Evolutionary conservation across 2,329 filamentous ascomycete genomes (phyloP).

Genomic region (Claviceps sp.): DNA sequence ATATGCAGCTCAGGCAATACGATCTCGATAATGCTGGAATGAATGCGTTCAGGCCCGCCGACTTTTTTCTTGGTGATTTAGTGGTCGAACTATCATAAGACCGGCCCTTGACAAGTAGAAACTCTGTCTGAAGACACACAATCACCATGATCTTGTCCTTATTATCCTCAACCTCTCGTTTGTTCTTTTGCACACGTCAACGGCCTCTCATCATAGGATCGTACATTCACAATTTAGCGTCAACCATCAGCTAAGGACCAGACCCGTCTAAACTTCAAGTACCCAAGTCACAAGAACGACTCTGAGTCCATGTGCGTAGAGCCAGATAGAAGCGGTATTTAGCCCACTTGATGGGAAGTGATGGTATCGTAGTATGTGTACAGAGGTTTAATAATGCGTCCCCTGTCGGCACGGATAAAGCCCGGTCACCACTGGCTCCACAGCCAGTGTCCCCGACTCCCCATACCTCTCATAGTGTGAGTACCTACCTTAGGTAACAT

Average conservation of each 20-base stretch:
- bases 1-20: constrained; percentile 25
- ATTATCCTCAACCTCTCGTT: neutral
- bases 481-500: too few relatives aligned
- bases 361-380: neutral
- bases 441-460: neutral
- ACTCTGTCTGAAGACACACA: neutral
- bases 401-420: constrained; percentile 3
- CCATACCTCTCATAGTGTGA: too few relatives aligned
- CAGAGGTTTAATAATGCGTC: neutral
- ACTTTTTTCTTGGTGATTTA: neutral
- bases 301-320: too few relatives aligned
- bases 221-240: neutral
- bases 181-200: too few relatives aligned
- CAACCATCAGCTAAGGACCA: neutral
- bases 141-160: neutral
- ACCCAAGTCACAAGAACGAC: neutral
- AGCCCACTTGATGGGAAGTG: too few relatives aligned
- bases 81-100: neutral
- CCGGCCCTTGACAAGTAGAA: neutral
- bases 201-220: too few relatives aligned
- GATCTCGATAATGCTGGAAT: constrained; percentile 22
- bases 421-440: neutral
- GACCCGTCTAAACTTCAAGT: neutral
- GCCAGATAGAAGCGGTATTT: too few relatives aligned
- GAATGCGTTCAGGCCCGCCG: neutral